Evolutionary conservation across 257 asterid species (phyloP).

Genomic region (Voacanga thouarsii): DNA sequence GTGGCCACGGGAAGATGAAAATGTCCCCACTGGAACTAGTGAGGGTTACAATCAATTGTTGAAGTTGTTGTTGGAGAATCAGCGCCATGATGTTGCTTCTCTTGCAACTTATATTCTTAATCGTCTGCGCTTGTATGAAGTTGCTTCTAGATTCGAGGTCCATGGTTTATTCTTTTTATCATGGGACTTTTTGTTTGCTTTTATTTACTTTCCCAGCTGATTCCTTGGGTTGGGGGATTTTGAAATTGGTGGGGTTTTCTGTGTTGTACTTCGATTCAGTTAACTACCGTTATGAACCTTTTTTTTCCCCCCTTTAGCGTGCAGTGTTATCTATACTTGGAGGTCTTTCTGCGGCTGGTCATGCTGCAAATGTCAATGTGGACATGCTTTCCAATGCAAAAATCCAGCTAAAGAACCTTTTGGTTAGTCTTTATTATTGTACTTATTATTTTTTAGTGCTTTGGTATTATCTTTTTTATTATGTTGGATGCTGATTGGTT

Average conservation of each 20-base stretch:
- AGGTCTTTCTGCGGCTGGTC: slow-evolving; percentile 47
- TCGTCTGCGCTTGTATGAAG: slow-evolving; percentile 83
- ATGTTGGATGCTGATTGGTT: not conserved
- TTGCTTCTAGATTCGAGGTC: slow-evolving; percentile 95
- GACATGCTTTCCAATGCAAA: slow-evolving; percentile 71
- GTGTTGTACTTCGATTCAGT: not conserved
- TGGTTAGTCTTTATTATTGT: slow-evolving; percentile 44
- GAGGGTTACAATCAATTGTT: slow-evolving; percentile 80
- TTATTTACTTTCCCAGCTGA: not conserved
- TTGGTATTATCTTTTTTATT: not conserved
- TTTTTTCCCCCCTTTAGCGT: slow-evolving; percentile 42
- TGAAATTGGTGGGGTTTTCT: not conserved
- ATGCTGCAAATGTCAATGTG: slow-evolving; percentile 41
- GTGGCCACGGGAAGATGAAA: slow-evolving; percentile 86
- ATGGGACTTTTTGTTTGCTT: slow-evolving; percentile 10
- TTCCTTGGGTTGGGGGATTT: not conserved
- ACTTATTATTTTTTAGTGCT: not conserved
- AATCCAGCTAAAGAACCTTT: slow-evolving; percentile 68
- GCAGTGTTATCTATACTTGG: slow-evolving; percentile 68
- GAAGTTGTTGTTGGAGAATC: slow-evolving; percentile 80
- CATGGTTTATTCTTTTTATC: slow-evolving; percentile 24
- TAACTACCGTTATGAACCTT: not conserved
- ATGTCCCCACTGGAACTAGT: slow-evolving; percentile 68
- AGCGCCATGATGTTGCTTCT: slow-evolving; percentile 85
- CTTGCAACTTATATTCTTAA: slow-evolving; percentile 81